Percentiles rank a stretch among this genome's conserved stretches.
phyloP scores from a whole-genome alignment of 2,329 filamentous ascomycete genomes.

The Aspergillus viridinutans region DNA sequence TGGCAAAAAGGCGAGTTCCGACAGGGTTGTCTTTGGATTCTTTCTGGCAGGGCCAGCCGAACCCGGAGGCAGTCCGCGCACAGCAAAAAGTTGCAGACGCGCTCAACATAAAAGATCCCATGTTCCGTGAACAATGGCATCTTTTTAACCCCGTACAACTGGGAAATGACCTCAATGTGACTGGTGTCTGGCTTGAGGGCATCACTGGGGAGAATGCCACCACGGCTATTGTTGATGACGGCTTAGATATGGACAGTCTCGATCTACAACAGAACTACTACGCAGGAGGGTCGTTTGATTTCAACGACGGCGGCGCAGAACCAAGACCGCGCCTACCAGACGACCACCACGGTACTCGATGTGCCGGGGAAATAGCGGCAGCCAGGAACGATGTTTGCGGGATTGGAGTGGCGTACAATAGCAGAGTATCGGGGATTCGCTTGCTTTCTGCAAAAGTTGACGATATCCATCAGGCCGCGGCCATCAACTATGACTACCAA shows the following conservation, averaged over 20 bases:
- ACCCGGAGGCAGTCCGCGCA: conserved; percentile 50
- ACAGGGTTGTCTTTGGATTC: too few relatives aligned
- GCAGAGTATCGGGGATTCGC: conserved; percentile 83
- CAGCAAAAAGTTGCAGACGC: conserved; percentile 59
- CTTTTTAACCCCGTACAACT: conserved; percentile 74
- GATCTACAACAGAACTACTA: conserved; percentile 94
- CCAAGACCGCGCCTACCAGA: conserved; percentile 77
- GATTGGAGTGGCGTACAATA: conserved; percentile 91
- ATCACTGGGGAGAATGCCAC: conserved; percentile 86
- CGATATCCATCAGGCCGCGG: conserved; percentile 85
- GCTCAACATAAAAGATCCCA: conserved; percentile 80
- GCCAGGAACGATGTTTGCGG: conserved; percentile 91
- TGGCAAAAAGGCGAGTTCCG: too few relatives aligned
- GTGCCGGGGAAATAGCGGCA: conserved; percentile 88
- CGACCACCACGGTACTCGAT: conserved; percentile 87
- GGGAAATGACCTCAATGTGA: conserved; percentile 93
- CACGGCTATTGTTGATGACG: conserved; percentile 93
- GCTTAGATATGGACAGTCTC: conserved; percentile 89
- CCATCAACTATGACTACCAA: conserved; percentile 88
- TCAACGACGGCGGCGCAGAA: conserved; percentile 77
- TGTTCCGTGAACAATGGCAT: conserved; percentile 95
- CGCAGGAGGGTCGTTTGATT: conserved; percentile 87
- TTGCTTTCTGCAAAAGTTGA: conserved; percentile 88
- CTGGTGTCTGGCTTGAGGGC: conserved; percentile 82
- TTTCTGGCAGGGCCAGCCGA: conserved; percentile 24